These are phyloP conservation scores for Suhomyces taliae DNA, from an alignment of 1,139 yeast genomes.

Conservation along the genomic window DNA sequence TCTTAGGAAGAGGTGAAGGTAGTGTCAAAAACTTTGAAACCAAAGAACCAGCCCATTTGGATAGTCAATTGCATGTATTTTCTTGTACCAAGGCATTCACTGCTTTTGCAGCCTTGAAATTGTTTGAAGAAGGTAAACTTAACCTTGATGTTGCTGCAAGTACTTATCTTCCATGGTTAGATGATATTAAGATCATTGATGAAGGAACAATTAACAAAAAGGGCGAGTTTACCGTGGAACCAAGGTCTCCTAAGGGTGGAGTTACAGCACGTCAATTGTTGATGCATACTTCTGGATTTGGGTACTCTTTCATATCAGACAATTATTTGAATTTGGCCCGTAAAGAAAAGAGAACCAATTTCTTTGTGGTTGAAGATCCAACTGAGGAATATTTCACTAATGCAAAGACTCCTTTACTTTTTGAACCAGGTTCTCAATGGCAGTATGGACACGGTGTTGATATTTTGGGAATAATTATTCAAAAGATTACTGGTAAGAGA, in stretches of 20 bases:
- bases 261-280: conserved; percentile 52
- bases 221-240: conserved; percentile 34
- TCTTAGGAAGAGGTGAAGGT: conserved; percentile 26
- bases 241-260: conserved; percentile 23
- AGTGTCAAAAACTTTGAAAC: conserved; percentile 17
- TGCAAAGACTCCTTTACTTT: conserved; percentile 40
- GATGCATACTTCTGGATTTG: conserved; percentile 53
- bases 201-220: conserved; percentile 28
- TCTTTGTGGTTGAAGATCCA: conserved; percentile 21
- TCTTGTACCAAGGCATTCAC: conserved; percentile 54
- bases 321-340: conserved; percentile 25
- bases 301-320: conserved; percentile 44
- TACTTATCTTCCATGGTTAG: conserved; percentile 42
- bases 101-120: conserved; percentile 45
- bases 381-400: conserved; percentile 27
- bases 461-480: conserved; percentile 53
- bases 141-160: conserved; percentile 44
- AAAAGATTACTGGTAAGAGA: conserved; percentile 41
- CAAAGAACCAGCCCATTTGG: conserved; percentile 13
- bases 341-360: conserved; percentile 10
- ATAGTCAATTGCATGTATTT: conserved; percentile 37
- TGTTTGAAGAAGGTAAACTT: conserved; percentile 46
- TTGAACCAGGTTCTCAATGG: conserved; percentile 57
- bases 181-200: conserved; percentile 40
- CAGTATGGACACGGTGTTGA: conserved; percentile 53